A percentile compares a stretch with the other conserved stretches of the same genome.
These are phyloP conservation scores for Gamarada debralockiae DNA, from an alignment of 495 filamentous ascomycete species.

Conservation along the genomic window DNA sequence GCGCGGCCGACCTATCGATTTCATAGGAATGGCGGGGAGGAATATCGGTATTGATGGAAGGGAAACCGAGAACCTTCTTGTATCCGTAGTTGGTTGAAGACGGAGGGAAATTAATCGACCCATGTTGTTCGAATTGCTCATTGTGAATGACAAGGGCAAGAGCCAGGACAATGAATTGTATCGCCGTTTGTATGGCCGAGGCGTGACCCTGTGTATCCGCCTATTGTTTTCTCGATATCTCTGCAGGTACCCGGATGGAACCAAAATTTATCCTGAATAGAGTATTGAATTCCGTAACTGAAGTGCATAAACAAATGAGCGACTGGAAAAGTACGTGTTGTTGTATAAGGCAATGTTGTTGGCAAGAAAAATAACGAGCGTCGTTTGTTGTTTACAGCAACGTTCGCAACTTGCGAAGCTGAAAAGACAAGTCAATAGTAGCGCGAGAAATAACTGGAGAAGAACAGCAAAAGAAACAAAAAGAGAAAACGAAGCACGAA, in stretches of 20 bases:
- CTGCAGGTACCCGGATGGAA: not conserved
- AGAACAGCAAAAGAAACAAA: no score
- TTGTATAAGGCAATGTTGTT: no score
- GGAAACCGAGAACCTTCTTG: not conserved
- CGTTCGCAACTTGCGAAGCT: no score
- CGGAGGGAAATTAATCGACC: not conserved
- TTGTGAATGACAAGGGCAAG: not conserved
- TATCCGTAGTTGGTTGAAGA: not conserved
- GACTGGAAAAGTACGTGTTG: no score
- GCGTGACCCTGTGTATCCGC: not conserved
- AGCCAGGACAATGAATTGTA: not conserved
- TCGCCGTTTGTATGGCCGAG: no score
- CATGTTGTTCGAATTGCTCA: not conserved
- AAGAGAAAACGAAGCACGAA: no score
- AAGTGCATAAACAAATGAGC: no score
- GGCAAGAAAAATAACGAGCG: no score
- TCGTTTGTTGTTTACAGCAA: no score
- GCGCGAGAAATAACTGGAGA: no score
- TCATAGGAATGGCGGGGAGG: not conserved
- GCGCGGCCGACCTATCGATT: constrained; percentile 3
- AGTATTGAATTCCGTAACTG: no score
- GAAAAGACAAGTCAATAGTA: no score
- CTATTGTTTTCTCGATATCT: not conserved
- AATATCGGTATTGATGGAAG: not conserved
- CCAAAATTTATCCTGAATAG: not conserved